A percentile compares a stretch with the other conserved stretches of the same genome.
These are phyloP conservation scores for Rhizoclosmatium sp. DNA, from an alignment of 192 early-diverging fungal species.

Conservation along the genomic window DNA sequence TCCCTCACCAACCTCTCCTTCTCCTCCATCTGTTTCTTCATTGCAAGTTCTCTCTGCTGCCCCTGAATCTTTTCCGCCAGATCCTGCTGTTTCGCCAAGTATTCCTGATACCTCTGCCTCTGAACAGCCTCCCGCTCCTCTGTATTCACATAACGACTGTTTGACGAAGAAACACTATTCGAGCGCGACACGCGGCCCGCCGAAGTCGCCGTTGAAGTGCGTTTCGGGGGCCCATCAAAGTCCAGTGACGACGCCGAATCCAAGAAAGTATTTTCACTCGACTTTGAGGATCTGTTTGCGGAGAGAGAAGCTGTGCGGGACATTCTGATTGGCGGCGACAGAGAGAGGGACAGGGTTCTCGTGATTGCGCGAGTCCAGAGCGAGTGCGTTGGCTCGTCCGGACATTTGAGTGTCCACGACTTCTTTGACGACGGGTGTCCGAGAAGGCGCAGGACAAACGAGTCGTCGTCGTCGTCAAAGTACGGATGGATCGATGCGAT, in stretches of 20 bases:
- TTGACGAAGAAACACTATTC: neutral
- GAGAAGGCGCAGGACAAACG: neutral
- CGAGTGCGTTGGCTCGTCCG: neutral
- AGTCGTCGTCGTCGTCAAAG: neutral
- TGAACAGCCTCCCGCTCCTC: neutral
- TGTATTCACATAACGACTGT: neutral
- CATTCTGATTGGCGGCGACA: neutral
- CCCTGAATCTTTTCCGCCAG: neutral
- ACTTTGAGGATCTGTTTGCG: neutral
- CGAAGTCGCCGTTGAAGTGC: neutral
- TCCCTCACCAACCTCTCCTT: neutral
- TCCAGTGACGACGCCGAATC: neutral
- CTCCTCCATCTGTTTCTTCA: neutral
- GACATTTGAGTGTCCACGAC: slow-evolving; percentile 9
- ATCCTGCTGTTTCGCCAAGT: neutral
- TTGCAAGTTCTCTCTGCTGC: slow-evolving; percentile 1
- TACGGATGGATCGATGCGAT: neutral
- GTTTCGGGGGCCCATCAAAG: neutral
- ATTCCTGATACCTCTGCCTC: neutral
- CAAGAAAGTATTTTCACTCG: neutral
- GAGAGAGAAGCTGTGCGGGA: no score
- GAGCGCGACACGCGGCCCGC: neutral
- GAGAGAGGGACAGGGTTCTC: neutral
- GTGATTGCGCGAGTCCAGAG: neutral
- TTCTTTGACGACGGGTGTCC: neutral